A percentile compares a stretch with the other conserved stretches of the same genome.
phyloP scores from a whole-genome alignment of 352 stramenopile species.

The Phytophthora megakarya region DNA sequence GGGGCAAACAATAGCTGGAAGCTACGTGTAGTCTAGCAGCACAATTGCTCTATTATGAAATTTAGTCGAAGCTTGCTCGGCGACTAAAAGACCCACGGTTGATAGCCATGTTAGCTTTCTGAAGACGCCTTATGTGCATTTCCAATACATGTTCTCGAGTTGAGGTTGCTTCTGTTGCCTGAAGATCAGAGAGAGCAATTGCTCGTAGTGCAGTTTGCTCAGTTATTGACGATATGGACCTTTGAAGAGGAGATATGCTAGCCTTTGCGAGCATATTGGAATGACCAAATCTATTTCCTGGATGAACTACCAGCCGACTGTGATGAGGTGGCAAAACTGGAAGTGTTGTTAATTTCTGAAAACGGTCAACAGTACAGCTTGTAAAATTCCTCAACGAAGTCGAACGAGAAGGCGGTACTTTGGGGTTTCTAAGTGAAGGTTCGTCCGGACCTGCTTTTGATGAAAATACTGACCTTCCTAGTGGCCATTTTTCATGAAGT shows the following conservation, averaged over 20 bases:
- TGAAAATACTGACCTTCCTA: background rate
- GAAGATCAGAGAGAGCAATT: slow-evolving; percentile 23
- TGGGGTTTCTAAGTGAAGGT: background rate
- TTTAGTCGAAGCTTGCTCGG: background rate
- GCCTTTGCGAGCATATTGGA: background rate
- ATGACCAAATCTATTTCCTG: too few species aligned
- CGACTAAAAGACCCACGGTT: background rate
- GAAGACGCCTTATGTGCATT: slow-evolving; percentile 37
- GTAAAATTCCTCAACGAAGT: slow-evolving; percentile 1
- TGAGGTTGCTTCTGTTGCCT: slow-evolving; percentile 12
- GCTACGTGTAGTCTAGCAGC: background rate
- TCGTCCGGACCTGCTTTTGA: too few species aligned
- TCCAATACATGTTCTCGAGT: slow-evolving; percentile 17
- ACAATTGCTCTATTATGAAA: background rate
- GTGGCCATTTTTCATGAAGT: slow-evolving; percentile 22
- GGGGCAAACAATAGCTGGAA: slow-evolving; percentile 21
- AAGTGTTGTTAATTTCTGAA: slow-evolving; percentile 5
- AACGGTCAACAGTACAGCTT: background rate
- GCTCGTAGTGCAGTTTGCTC: slow-evolving; percentile 35
- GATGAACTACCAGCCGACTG: slow-evolving; percentile 14
- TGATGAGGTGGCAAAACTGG: slow-evolving; percentile 27
- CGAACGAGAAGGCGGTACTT: background rate
- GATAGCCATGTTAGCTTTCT: slow-evolving; percentile 13
- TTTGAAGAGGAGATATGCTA: slow-evolving; percentile 2
- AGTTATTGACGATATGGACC: slow-evolving; percentile 11